These are phyloP conservation scores for Eucommia ulmoides DNA, from an alignment of 257 asterid genomes.

Conservation along the genomic window DNA sequence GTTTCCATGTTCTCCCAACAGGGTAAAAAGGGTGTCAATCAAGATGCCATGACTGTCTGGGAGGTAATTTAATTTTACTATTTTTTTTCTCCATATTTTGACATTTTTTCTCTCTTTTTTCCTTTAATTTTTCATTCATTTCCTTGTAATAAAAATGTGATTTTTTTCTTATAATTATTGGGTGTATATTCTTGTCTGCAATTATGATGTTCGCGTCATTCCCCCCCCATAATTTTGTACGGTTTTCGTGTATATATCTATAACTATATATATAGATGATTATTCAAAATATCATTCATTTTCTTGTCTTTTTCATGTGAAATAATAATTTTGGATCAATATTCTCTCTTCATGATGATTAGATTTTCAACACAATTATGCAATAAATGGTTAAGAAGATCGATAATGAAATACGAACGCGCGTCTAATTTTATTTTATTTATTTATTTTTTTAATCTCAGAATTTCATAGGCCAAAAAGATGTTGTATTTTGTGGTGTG, in stretches of 20 bases:
- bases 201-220: too few species aligned
- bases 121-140: not conserved
- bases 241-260: too few species aligned
- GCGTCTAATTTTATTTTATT: not conserved
- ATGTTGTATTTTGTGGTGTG: conserved; percentile 55
- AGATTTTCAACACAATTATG: not conserved
- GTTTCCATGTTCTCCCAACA: conserved; percentile 57
- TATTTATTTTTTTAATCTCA: conserved; percentile 8
- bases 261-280: too few species aligned
- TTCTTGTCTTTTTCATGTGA: not conserved
- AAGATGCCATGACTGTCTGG: conserved; percentile 97
- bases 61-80: conserved; percentile 73
- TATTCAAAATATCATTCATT: not conserved
- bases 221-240: too few species aligned
- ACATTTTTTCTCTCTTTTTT: not conserved
- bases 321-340: too few species aligned
- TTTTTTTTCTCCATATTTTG: not conserved
- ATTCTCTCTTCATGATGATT: not conserved
- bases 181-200: too few species aligned
- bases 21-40: conserved; percentile 64
- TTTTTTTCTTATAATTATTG: not conserved
- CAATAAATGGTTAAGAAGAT: not conserved
- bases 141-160: too few species aligned
- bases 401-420: not conserved
- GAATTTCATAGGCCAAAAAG: conserved; percentile 69